Percentiles rank a stretch among this genome's conserved stretches.
These are phyloP conservation scores for Pseudovirgaria hyperparasitica DNA, from an alignment of 2,329 filamentous ascomycete species.

Conservation along the genomic window DNA sequence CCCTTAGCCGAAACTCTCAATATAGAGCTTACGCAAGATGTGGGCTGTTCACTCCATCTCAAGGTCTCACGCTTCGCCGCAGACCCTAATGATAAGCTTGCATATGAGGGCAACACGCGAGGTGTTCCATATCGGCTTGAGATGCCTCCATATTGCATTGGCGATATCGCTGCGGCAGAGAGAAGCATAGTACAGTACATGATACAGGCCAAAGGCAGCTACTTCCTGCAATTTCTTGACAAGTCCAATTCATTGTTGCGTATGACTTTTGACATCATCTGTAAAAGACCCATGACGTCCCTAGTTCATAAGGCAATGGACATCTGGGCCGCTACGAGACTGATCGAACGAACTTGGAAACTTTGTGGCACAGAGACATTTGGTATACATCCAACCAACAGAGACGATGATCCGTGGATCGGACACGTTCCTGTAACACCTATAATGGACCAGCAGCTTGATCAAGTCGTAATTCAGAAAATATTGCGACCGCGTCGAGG, in stretches of 20 bases:
- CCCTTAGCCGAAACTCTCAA: slow-evolving; percentile 1
- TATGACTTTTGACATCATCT: slow-evolving; percentile 1
- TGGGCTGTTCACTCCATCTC: slow-evolving; percentile 3
- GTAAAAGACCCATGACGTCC: slow-evolving; percentile 1
- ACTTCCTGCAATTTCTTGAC: too few species aligned
- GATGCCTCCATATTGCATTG: slow-evolving; percentile 7
- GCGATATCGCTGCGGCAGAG: slow-evolving; percentile 2
- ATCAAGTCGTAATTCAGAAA: slow-evolving; percentile 7
- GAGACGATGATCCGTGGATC: slow-evolving; percentile 5
- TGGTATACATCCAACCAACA: slow-evolving; percentile 1
- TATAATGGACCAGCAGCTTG: slow-evolving; percentile 8
- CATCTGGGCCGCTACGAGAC: slow-evolving; percentile 6
- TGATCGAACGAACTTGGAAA: slow-evolving; percentile 8
- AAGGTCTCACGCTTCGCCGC: slow-evolving; percentile 4
- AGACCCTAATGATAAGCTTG: slow-evolving; percentile 3
- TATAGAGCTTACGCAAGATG: slow-evolving; percentile 4
- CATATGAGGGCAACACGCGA: slow-evolving; percentile 1
- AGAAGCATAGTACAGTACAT: slow-evolving; percentile 6
- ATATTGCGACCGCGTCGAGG: slow-evolving; percentile 5
- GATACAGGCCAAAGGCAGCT: slow-evolving; percentile 2
- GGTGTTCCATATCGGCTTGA: too few species aligned
- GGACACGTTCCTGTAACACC: slow-evolving; percentile 6
- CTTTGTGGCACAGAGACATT: slow-evolving; percentile 3
- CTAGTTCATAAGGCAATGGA: slow-evolving; percentile 4
- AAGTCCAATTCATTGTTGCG: neutral